phyloP scores from a whole-genome alignment of 176 grass and related monocot genomes.

The Alopecurus myosuroides region DNA sequence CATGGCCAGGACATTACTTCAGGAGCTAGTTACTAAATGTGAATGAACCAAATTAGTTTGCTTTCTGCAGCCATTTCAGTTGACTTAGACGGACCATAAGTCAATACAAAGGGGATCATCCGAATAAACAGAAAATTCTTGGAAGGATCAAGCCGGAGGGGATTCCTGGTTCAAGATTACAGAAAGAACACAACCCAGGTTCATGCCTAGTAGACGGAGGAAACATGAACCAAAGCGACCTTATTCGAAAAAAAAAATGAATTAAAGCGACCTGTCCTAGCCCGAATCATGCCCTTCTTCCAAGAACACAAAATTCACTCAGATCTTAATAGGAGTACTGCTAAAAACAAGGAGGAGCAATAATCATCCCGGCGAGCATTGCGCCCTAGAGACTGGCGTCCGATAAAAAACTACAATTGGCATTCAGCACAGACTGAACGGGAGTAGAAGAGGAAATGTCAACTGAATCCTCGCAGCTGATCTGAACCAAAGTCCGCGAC shows the following conservation, averaged over 20 bases:
- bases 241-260: too few species aligned
- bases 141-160: background rate
- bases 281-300: background rate
- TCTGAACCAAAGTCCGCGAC: background rate
- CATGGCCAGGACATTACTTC: conserved; percentile 3
- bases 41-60: background rate
- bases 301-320: background rate
- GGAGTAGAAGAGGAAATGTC: background rate
- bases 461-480: background rate
- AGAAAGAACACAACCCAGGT: background rate
- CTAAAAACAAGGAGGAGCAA: background rate
- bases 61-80: background rate
- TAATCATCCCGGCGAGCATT: background rate
- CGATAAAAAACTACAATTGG: background rate
- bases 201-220: background rate
- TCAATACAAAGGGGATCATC: background rate
- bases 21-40: background rate
- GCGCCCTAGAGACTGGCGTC: background rate
- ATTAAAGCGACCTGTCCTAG: background rate
- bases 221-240: background rate
- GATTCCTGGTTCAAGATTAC: background rate
- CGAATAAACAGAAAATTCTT: background rate
- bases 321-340: background rate
- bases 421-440: background rate
- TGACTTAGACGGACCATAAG: background rate